A percentile compares a stretch with the other conserved stretches of the same genome.
Evolutionary conservation across 805 yeast species (phyloP).

Genomic region (Torulaspora gathmanii): DNA sequence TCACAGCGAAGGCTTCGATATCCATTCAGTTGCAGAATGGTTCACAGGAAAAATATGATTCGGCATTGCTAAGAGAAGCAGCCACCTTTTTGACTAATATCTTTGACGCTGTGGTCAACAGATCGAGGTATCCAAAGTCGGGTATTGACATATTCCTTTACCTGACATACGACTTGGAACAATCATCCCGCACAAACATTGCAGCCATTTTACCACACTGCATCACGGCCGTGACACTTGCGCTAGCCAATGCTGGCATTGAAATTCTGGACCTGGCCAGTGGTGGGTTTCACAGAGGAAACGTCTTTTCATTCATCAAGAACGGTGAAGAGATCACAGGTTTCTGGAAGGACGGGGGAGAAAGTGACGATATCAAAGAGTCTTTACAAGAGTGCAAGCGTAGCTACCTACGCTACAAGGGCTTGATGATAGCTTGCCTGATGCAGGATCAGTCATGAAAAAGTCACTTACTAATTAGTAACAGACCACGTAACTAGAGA

Average conservation of each 20-base stretch:
- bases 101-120: conserved; percentile 38
- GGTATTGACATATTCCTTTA: conserved; percentile 75
- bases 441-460: conserved; percentile 9
- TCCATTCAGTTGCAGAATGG: conserved; percentile 46
- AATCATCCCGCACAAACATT: conserved; percentile 30
- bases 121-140: conserved; percentile 83
- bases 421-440: conserved; percentile 20
- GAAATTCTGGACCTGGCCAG: conserved; percentile 75
- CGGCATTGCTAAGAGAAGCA: conserved; percentile 38
- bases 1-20: conserved; percentile 59
- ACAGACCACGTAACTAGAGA: background rate
- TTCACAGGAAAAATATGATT: conserved; percentile 26
- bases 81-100: conserved; percentile 39
- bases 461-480: background rate
- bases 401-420: conserved; percentile 23
- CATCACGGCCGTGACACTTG: conserved; percentile 49
- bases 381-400: conserved; percentile 44
- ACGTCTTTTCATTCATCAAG: conserved; percentile 49
- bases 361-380: conserved; percentile 16
- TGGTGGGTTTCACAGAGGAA: conserved; percentile 47
- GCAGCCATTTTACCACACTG: conserved; percentile 40
- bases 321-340: conserved; percentile 58
- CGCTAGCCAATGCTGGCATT: conserved; percentile 79
- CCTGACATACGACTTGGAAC: conserved; percentile 45
- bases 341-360: conserved; percentile 46